Conservation (phyloP, 73 alveolate species). For the Tetrahymena malaccensis region DNA sequence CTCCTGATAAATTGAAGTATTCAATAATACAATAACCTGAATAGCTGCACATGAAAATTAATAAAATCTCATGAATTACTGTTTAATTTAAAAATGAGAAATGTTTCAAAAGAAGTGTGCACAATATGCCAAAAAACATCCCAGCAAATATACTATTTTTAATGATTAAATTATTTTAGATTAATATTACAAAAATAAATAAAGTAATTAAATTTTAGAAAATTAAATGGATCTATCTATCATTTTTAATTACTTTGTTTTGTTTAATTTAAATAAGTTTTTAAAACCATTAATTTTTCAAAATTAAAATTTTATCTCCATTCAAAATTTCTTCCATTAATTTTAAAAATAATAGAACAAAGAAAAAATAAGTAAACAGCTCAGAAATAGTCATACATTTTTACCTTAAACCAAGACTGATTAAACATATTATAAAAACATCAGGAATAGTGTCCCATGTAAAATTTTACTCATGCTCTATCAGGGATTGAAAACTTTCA, state of each 20-base stretch:
- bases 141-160: conserved; percentile 40
- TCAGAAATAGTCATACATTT: neutral
- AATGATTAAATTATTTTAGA: no score
- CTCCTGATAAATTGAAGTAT: conserved; percentile 59
- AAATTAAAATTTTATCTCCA: no score
- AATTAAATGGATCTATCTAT: no score
- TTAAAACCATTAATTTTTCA: no score
- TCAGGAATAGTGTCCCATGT: neutral
- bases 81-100: conserved; percentile 53
- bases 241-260: no score
- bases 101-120: conserved; percentile 51
- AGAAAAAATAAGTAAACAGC: no score
- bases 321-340: neutral
- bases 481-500: conserved; percentile 50
- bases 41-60: conserved; percentile 71
- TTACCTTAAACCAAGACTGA: neutral
- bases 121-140: conserved; percentile 49
- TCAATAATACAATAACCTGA: conserved; percentile 63
- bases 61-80: conserved; percentile 60
- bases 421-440: neutral
- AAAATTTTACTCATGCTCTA: neutral
- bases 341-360: no score
- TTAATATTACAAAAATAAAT: neutral
- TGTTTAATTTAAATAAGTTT: no score
- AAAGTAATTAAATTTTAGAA: neutral